These are phyloP conservation scores for Filosporella fistucella DNA, from an alignment of 495 filamentous ascomycete genomes.

Conservation along the genomic window DNA sequence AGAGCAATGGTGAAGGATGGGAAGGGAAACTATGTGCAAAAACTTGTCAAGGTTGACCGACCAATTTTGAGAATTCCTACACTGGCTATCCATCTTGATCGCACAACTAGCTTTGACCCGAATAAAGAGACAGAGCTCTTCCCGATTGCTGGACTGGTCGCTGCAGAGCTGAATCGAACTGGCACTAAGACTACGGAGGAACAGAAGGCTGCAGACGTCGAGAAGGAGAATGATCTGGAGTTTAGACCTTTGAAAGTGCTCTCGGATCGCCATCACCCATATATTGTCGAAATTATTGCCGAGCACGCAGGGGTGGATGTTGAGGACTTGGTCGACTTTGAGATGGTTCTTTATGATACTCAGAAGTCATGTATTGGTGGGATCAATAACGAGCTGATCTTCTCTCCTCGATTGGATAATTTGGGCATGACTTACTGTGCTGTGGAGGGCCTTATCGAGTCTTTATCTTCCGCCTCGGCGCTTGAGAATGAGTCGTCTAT, in stretches of 20 bases:
- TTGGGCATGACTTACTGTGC: constrained; percentile 92
- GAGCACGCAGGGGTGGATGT: constrained; percentile 64
- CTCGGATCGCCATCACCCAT: constrained; percentile 83
- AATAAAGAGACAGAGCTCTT: constrained; percentile 97
- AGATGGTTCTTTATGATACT: constrained; percentile 92
- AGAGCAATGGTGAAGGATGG: constrained; percentile 74
- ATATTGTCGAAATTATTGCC: constrained; percentile 82
- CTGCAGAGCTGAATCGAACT: constrained; percentile 79
- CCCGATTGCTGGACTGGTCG: constrained; percentile 83
- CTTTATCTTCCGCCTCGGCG: constrained; percentile 52
- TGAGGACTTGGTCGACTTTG: constrained; percentile 82
- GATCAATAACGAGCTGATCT: constrained; percentile 89
- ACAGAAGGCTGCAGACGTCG: constrained; percentile 30
- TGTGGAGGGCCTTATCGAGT: constrained; percentile 74
- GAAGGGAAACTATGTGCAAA: constrained; percentile 73
- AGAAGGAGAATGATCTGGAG: constrained; percentile 37
- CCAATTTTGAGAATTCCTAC: constrained; percentile 91
- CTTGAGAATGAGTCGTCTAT: constrained; percentile 76
- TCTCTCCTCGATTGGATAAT: constrained; percentile 89
- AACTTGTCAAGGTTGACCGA: constrained; percentile 83
- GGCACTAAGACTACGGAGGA: constrained; percentile 29
- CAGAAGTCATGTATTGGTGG: constrained; percentile 87
- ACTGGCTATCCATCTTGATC: constrained; percentile 88
- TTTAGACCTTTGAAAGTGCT: constrained; percentile 72
- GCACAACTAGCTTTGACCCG: constrained; percentile 78